These are phyloP conservation scores for Solanum bukasovii DNA, from an alignment of 257 asterid genomes.

Conservation along the genomic window DNA sequence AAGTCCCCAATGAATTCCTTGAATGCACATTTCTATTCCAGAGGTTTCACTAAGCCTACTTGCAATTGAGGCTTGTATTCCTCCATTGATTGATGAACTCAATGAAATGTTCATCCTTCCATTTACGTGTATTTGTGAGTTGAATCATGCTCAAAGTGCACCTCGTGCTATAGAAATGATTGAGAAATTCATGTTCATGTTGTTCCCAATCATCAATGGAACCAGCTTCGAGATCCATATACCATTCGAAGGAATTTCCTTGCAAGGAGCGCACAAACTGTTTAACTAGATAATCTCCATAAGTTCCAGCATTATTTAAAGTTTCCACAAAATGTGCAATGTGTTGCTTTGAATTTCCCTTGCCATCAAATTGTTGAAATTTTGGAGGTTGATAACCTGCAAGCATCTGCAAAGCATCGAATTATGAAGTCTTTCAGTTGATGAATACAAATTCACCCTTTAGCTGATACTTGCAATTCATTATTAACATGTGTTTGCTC, in stretches of 20 bases:
- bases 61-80: too few species aligned
- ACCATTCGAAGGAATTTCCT: background rate
- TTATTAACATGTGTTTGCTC: too few species aligned
- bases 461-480: background rate
- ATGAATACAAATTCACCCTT: background rate
- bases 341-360: background rate
- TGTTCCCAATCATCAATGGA: background rate
- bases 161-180: rapidly evolving
- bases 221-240: rapidly evolving
- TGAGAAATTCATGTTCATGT: background rate
- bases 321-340: background rate
- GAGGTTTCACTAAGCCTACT: too few species aligned
- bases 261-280: background rate
- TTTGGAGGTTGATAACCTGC: background rate
- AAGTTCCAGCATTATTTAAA: rapidly evolving
- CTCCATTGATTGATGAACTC: background rate
- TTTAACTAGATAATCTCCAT: background rate
- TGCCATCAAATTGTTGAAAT: background rate
- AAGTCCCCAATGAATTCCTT: background rate
- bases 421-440: background rate
- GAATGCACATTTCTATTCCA: background rate
- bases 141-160: background rate
- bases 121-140: background rate
- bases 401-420: background rate
- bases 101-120: background rate